Base-by-base conservation (phyloP, 2,329 filamentous ascomycete genomes). In the Colletotrichum horii region DNA sequence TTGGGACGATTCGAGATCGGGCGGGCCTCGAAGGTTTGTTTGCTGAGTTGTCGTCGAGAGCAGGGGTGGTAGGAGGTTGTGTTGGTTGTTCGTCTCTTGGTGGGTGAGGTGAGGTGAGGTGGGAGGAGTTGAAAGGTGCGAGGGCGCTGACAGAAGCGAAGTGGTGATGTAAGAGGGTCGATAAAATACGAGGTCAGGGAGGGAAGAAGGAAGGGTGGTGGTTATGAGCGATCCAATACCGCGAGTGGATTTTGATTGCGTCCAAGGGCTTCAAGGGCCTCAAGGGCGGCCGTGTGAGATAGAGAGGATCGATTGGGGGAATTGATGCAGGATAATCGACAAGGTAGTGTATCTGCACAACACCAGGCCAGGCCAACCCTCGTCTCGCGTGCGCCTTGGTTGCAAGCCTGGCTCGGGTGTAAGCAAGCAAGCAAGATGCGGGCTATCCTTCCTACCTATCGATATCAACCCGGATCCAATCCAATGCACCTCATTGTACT, bases 1-100 rank as follows among this genome's bases (percentile, higher is more conserved):
- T 77, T 75, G 62, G 75, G 75, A 71, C 38, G 75, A 76, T 66
- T 76, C 52, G 61, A 67, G 74, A 76, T 75, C 71, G 65, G 70
- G 55, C 60, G 48, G 70, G 43, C 22, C 28, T 67, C 60, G 36
- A 76, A 38, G 36, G 56, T 61, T 60, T 69, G 74, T 69, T 74
- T 70, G 34, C 22, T 43, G 12, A 70, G 60, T 61, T 70, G 34
- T 14, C 32, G 16, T 32, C n/a, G 43, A 11, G 30, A 26, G 66
- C 24, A 43, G 66, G 66, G 55, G 16, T 36, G 43, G 43, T 14
- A n/a, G 43, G n/a, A 22, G 43, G 43, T 52, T 22, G 43, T 22
- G 65, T 22, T 30, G 48, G 43, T 65, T 61, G 61, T 48, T 75
- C 19, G 34, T 70, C 69, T 22, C 38, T 58, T 26, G 38, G 43